Evolutionary conservation across 139 green algal species (phyloP).

Genomic region (Pedinophyceae sp.): DNA sequence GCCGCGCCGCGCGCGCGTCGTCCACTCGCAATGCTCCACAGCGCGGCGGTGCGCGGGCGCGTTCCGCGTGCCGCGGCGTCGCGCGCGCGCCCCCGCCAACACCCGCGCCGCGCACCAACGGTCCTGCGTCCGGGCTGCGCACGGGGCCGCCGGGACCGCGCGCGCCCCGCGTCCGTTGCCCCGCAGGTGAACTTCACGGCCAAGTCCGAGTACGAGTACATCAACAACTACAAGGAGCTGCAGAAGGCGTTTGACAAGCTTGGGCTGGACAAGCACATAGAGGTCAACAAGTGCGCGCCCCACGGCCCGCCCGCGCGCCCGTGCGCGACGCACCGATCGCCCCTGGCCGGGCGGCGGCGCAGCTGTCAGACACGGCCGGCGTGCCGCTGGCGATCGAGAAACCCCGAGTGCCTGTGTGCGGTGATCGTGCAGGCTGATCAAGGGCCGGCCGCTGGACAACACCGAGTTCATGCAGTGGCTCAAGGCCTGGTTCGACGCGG

Average conservation of each 20-base stretch:
- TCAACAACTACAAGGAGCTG: constrained; percentile 95
- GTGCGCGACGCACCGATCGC: too few species aligned
- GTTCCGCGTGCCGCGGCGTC: background rate
- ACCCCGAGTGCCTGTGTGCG: too few species aligned
- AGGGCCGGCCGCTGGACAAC: constrained; percentile 87
- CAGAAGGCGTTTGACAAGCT: constrained; percentile 88
- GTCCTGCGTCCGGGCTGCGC: background rate
- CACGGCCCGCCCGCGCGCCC: too few species aligned
- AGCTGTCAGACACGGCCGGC: too few species aligned
- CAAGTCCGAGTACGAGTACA: constrained; percentile 83
- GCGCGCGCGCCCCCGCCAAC: background rate
- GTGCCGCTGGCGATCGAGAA: too few species aligned
- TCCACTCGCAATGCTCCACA: too few species aligned
- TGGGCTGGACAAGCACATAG: constrained; percentile 70
- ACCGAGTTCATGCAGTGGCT: constrained; percentile 92
- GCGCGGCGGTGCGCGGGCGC: too few species aligned
- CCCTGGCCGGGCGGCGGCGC: too few species aligned
- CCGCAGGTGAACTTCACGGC: constrained; percentile 93
- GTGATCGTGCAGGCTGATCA: too few species aligned
- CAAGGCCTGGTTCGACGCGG: constrained; percentile 41
- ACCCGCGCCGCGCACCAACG: background rate
- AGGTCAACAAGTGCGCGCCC: constrained; percentile 79
- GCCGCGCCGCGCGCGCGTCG: too few species aligned
- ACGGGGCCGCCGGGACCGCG: too few species aligned
- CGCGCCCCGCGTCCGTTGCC: too few species aligned